Base-by-base conservation (phyloP, 345 rosid genomes). In the Raphanus raphanistrum region DNA sequence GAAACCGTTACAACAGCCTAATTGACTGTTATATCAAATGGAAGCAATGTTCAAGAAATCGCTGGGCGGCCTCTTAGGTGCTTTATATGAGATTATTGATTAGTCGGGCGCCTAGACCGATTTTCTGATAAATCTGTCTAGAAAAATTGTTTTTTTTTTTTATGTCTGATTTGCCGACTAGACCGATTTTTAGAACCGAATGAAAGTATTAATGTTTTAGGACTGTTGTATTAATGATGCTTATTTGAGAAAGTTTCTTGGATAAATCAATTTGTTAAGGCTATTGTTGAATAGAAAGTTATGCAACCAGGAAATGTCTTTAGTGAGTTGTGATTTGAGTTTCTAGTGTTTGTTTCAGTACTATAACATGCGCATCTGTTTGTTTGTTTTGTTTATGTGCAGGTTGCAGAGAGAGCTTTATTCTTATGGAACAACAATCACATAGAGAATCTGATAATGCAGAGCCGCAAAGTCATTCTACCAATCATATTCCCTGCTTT, bases 401-500 rank as follows among this genome's bases (percentile, higher is more conserved):
- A 89, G 94, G 91, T 89, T 74, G 90, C 94, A 13, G 94, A 89
- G 81, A 81, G 91, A 83, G 94, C 94, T 68, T 79, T 89, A 75
- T 87, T 85, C 80, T 83, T 87, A 74, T 89, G 94, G 94, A 87
- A 88, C 84, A 88, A 89, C 54, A 87, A 87, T 71, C 93, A 89
- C 84, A 89, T 89, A 0, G 90, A 86, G 75, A 89, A 85, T 79
- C 77, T 89, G 66, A 87, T 89, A 54, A 81, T 81, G 79, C 91
- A 89, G 75, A 87, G 85, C 60, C 86, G 89, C 52, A 88, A 81
- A 72, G 86, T 87, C 7, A 81, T 87, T 77, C 82, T 89, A 52
- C 89, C 91, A 4, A 82, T 89, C 68, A 86, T 89, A 80, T 85
- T 86, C 86, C 88, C 88, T 28, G 85, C 87, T 16, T 73, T 89